Evolutionary conservation across 2,329 filamentous ascomycete genomes (phyloP), one percentile per base, ranked within the genome.

Genomic region (Microascus cirrosus): DNA sequence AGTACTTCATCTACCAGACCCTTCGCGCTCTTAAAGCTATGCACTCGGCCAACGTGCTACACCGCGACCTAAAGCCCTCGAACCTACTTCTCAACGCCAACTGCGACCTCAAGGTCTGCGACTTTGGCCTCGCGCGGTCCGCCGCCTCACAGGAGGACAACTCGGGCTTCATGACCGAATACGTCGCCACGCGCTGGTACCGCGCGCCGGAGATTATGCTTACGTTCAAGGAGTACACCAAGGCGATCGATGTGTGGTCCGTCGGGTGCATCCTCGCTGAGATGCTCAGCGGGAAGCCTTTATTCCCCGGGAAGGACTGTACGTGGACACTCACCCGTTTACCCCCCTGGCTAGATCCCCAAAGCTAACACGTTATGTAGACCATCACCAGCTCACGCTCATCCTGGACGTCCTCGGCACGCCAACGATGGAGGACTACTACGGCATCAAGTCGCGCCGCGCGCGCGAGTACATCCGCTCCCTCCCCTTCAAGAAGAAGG

Each of bases 101-200:
- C 75, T 99, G 94, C 74, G 94, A 99, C 75, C 80, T 99, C 65
- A 99, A 99, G 76, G 94, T 99, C 65, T 99, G 94, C 75, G 94
- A 99, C 73, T 99, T 99, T 68, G 94, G 94, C 69, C 84, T 99
- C 59, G 94, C 94, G 54, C 86, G 92, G 68, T 97, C 93, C 11
- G 94, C 94, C 13, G 94, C 94, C 10, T 96, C 93, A 11, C 95
- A 95, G 65, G 94, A 99, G 69, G 94, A 99, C 73, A 99, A 99
- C 76, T 96, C 93, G n/a, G 94, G 94, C 24, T 99, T 99, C 83
- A 99, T 99, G 94, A 99, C 94, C 18, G 94, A 99, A 95, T 99
- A 99, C 71, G 94, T 99, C 59, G 94, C 94, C 56, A 99, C 94
- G 53, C 87, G 94, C 68, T 99, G 94, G 94, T 99, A 99, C 75